Evolutionary conservation across 768 basidiomycete genomes (phyloP), one percentile per base, ranked within the genome.

Genomic region (Hirschioporus abietinus): DNA sequence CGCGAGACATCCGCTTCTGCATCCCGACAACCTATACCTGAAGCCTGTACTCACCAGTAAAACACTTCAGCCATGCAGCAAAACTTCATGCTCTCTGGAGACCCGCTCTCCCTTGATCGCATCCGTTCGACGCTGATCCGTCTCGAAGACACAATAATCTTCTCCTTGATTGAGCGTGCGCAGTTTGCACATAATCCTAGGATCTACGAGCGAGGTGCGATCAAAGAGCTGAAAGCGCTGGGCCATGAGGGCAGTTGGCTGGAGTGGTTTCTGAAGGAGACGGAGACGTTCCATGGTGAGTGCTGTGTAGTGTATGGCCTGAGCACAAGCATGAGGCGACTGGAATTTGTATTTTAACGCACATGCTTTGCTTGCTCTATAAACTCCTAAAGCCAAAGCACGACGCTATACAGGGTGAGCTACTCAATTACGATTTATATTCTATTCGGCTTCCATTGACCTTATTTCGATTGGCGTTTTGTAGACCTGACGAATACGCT

Each of bases 101-200:
- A 96, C 74, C 93, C 95, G 1, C 84, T 98, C 17, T 92, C 90
- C 23, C 81, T 96, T n/a, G 91, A 95, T 61, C 83, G 87, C 68
- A 99, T 99, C 72, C 83, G 97, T 66, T 87, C 88, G 24, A 91
- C 95, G 61, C 82, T 99, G 18, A 88, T 84, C 69, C 86, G 97
- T 27, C 86, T 99, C 25, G 97, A 99, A 75, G 97, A 99, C 72
- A 99, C 96, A 24, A 99, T 99, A 81, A 99, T 99, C 77, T 99
- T 99, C 76, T 89, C 86, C 63, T 84, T 99, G 66, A 99, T 99
- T 72, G 97, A 99, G 76, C 87, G 97, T 20, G 96, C 96, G 0
- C 96, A 99, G 75, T 99, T 98, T 74, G 94, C 94, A 0, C 90
- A 93, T 74, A 98, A 99, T 74, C 88, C 91, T 24, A 86, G 84